These are phyloP conservation scores for Penicillium verrucosum DNA, from an alignment of 2,329 filamentous ascomycete species.

Conservation along the genomic window DNA sequence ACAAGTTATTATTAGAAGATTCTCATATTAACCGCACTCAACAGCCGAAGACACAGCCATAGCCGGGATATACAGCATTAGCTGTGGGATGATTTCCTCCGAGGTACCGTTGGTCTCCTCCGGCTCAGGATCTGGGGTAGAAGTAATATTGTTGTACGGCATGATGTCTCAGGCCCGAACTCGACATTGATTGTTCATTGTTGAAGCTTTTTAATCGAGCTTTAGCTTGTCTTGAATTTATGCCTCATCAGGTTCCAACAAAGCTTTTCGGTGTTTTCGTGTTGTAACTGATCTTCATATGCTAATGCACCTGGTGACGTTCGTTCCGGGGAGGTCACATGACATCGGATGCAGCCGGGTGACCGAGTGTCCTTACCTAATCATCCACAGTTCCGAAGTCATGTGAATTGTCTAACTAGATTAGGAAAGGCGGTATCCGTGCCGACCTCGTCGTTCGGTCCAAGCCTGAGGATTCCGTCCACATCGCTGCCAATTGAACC, in stretches of 20 bases:
- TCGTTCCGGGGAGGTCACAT: slow-evolving; percentile 18
- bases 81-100: slow-evolving; percentile 20
- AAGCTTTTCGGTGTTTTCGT: neutral
- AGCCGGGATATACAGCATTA: slow-evolving; percentile 19
- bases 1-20: neutral
- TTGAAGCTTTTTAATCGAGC: neutral
- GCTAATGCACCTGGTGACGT: neutral
- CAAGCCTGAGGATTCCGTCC: slow-evolving; percentile 28
- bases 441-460: slow-evolving; percentile 26
- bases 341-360: slow-evolving; percentile 9
- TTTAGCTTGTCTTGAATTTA: neutral
- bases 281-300: neutral
- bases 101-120: slow-evolving; percentile 19
- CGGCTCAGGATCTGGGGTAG: slow-evolving; percentile 3
- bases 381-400: slow-evolving; percentile 1
- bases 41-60: slow-evolving; percentile 20
- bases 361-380: neutral
- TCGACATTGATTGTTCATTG: neutral
- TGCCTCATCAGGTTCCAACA: neutral
- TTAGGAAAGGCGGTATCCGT: slow-evolving; percentile 20
- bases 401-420: slow-evolving; percentile 18
- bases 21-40: slow-evolving; percentile 11
- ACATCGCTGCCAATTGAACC: slow-evolving; percentile 25
- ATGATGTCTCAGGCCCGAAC: neutral
- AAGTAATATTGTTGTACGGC: neutral